These are phyloP conservation scores for Rugosomyces carneus DNA, from an alignment of 1,284 basidiomycete genomes.

Conservation along the genomic window DNA sequence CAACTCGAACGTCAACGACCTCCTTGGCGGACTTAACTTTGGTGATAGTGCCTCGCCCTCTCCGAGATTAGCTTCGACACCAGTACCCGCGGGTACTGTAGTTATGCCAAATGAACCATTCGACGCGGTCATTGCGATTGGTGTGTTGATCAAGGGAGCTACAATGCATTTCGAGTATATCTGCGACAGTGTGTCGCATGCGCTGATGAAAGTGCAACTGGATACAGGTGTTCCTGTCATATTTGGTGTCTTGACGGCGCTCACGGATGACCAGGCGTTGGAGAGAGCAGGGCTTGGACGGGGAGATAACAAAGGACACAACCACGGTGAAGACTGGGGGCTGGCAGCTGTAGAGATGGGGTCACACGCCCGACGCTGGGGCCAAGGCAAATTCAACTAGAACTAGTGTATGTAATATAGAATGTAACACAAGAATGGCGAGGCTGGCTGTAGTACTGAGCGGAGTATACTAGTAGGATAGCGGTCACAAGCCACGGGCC, in stretches of 20 bases:
- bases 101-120: slow-evolving; percentile 64
- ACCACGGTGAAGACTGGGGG: slow-evolving; percentile 97
- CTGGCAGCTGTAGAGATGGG: slow-evolving; percentile 93
- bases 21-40: slow-evolving; percentile 69
- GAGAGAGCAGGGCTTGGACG: slow-evolving; percentile 82
- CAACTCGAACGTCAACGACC: slow-evolving; percentile 65
- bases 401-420: neutral
- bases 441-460: neutral
- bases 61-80: slow-evolving; percentile 46
- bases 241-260: slow-evolving; percentile 91
- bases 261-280: slow-evolving; percentile 92
- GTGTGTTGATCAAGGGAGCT: slow-evolving; percentile 94
- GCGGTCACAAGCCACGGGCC: slow-evolving; percentile 4
- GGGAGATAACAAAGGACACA: slow-evolving; percentile 70
- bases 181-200: slow-evolving; percentile 87
- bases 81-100: slow-evolving; percentile 32
- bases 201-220: slow-evolving; percentile 89
- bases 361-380: slow-evolving; percentile 67
- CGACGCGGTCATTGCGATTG: slow-evolving; percentile 94
- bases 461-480: too few species aligned
- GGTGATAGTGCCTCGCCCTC: slow-evolving; percentile 21
- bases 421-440: slow-evolving; percentile 3
- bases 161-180: slow-evolving; percentile 99
- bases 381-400: slow-evolving; percentile 60
- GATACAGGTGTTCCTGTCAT: slow-evolving; percentile 95